Evolutionary conservation across 164 flowering plant species (phyloP), one percentile per base, ranked within the genome.

Genomic region (Vitis amurensis): DNA sequence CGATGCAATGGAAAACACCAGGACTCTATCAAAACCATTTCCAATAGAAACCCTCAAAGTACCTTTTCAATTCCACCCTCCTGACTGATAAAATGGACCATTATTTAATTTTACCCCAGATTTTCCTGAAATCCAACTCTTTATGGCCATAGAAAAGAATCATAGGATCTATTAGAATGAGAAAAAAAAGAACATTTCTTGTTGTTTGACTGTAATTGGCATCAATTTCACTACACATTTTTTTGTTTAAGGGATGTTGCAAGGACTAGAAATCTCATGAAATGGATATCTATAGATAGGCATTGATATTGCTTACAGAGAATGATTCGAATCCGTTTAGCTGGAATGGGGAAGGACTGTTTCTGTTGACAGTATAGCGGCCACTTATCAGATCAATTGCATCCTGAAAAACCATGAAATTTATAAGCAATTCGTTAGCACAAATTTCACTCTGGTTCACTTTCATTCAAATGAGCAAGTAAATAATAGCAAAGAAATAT

Each of bases 371-470:
- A 56, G 74, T 84, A 72, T 92, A 94, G 61, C 71, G 91, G 17
- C 98, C 99, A 78, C 95, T 89, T 30, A 94, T 73, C 69, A 94
- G 98, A 82, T 92, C 99, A 70, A 90, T 83, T 30, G 99, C 98
- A 84, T 95, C 99, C 99, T 95, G 89, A 31, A 67, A 73, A 61
- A 51, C 11, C 11, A 63, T 9, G 10, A 66, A 61, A 65, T 31
- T 50, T 47, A 61, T 37, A 58, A 44, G 59, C n/a, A 51, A 67
- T 19, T 16, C 52, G 14, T 27, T 64, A 69, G 14, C 50, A 59
- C 16, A 13, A 14, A 17, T 9, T 31, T 27, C 15, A 50, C 50
- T 7, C 44, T 37, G 50, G 23, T 23, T 15, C 14, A n/a, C 55
- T 27, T 47, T 31, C 47, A 17, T 11, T 9, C 2, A 47, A 3